phyloP scores from a whole-genome alignment of 495 filamentous ascomycete genomes.

The Talaromyces trachyspermus region DNA sequence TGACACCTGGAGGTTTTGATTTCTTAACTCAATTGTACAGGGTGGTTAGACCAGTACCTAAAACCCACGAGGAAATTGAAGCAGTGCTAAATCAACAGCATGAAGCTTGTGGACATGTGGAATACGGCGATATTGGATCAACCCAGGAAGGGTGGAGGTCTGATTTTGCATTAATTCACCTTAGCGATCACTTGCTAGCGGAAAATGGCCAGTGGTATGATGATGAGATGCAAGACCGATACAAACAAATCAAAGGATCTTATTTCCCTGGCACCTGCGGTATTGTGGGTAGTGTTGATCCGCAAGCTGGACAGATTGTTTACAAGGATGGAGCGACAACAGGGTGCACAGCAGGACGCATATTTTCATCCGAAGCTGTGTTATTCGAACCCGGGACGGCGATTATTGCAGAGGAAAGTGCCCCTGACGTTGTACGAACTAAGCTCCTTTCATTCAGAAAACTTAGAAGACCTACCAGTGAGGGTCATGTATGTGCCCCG shows the following conservation, averaged over 20 bases:
- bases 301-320: too few relatives aligned
- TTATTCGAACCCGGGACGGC: neutral
- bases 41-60: neutral
- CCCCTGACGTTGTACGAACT: neutral
- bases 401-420: neutral
- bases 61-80: neutral
- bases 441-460: neutral
- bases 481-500: neutral
- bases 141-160: constrained; percentile 4
- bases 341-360: too few relatives aligned
- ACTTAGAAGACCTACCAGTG: too few relatives aligned
- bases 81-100: neutral
- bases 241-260: too few relatives aligned
- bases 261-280: too few relatives aligned
- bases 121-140: constrained; percentile 3
- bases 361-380: constrained; percentile 1
- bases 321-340: too few relatives aligned
- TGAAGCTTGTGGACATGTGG: neutral
- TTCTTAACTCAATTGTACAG: constrained; percentile 4
- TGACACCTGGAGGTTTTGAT: constrained; percentile 8
- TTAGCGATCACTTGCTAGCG: constrained; percentile 4
- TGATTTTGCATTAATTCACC: constrained; percentile 5
- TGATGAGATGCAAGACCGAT: too few relatives aligned
- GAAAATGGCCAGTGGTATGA: constrained; percentile 6
- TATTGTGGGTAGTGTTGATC: too few relatives aligned